Percentiles rank a stretch among this genome's conserved stretches.
phyloP scores from a whole-genome alignment of 2,329 filamentous ascomycete species.

The Daldinia sp. region DNA sequence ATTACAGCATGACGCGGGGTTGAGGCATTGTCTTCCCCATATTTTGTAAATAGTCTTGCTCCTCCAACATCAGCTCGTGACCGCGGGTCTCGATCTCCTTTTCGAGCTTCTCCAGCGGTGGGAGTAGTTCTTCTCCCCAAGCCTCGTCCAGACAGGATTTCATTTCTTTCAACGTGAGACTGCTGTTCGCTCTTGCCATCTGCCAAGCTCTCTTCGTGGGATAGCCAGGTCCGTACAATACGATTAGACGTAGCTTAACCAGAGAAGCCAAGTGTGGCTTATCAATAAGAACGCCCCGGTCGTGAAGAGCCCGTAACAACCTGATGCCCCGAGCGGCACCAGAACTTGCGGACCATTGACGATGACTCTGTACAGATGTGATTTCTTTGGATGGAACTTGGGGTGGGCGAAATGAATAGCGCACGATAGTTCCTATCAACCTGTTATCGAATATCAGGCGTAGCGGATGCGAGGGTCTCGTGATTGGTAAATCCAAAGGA shows the following conservation, averaged over 20 bases:
- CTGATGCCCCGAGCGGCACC: conserved; percentile 51
- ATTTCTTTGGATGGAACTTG: conserved; percentile 33
- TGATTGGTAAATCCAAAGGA: conserved; percentile 58
- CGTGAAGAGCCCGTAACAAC: conserved; percentile 52
- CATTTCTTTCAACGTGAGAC: conserved; percentile 51
- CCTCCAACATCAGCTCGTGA: conserved; percentile 22
- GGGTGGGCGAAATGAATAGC: conserved; percentile 60
- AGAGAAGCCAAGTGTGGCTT: conserved; percentile 44
- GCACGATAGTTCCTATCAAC: conserved; percentile 57
- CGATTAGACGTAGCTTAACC: conserved; percentile 50
- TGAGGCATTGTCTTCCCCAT: conserved; percentile 28
- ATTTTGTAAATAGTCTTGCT: conserved; percentile 32
- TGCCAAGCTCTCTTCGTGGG: conserved; percentile 41
- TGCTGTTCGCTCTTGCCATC: conserved; percentile 44
- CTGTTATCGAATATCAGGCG: conserved; percentile 58
- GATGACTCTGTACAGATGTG: conserved; percentile 20
- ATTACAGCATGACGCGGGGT: conserved; percentile 24
- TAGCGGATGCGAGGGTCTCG: conserved; percentile 60
- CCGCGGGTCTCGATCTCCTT: conserved; percentile 44
- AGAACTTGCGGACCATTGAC: conserved; percentile 42
- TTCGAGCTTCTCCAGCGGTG: conserved; percentile 47
- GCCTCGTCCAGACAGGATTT: conserved; percentile 54
- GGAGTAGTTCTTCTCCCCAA: conserved; percentile 54
- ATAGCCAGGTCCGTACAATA: conserved; percentile 51
- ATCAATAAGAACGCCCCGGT: conserved; percentile 50